Percentiles rank a stretch among this genome's conserved stretches.
Conservation (phyloP, 345 rosid species). For the Schrenkiella parvula region DNA sequence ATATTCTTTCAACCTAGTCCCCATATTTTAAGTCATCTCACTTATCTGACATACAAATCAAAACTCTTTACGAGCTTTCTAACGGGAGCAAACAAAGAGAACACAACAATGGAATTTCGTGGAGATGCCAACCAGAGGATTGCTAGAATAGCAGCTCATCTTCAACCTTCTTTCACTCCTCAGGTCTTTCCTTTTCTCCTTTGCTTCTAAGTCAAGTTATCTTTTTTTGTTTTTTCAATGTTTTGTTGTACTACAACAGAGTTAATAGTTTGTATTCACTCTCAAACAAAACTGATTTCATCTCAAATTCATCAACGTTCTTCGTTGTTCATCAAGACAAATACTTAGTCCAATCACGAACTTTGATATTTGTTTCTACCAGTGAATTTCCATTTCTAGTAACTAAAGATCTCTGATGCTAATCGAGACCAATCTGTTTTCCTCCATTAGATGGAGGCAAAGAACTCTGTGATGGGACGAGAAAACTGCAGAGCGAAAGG, state of each 20-base stretch:
- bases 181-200: conserved; percentile 36
- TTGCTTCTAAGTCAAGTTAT: conserved; percentile 14
- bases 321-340: background rate
- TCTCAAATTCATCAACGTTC: background rate
- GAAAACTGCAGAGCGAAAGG: conserved; percentile 68
- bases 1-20: conserved; percentile 42
- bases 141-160: conserved; percentile 64
- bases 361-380: background rate
- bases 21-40: conserved; percentile 31
- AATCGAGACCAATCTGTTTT: background rate
- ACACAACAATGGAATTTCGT: conserved; percentile 43
- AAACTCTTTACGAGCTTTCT: background rate
- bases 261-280: background rate
- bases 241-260: background rate
- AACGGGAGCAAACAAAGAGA: conserved; percentile 7
- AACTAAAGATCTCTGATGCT: background rate
- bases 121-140: conserved; percentile 49
- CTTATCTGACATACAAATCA: conserved; percentile 7
- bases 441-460: conserved; percentile 42
- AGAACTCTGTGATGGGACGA: conserved; percentile 36
- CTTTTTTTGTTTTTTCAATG: background rate
- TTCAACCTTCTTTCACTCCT: conserved; percentile 44
- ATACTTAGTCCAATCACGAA: background rate
- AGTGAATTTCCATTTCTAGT: background rate
- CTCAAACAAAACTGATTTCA: background rate